Conservation (phyloP, 164 flowering plant species). For the Aristolochia contorta region DNA sequence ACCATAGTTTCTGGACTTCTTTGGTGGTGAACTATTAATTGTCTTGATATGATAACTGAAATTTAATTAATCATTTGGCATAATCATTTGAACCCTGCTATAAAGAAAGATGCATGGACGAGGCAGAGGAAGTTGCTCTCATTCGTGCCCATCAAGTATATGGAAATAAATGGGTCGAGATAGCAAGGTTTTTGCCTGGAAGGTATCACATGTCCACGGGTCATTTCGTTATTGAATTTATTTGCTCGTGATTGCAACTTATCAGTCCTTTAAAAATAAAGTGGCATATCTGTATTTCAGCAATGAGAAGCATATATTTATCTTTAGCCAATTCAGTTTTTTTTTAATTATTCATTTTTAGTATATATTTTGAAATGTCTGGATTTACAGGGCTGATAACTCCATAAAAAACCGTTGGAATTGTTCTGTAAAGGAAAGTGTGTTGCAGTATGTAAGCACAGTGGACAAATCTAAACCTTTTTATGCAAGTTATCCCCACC, state of each 20-base stretch:
- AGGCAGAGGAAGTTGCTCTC: conserved; percentile 40
- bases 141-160: conserved; percentile 22
- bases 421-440: conserved; percentile 21
- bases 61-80: conserved; percentile 35
- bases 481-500: too few species aligned
- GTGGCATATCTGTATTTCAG: background rate
- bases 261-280: background rate
- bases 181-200: conserved; percentile 51
- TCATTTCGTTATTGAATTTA: too few species aligned
- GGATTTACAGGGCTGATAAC: conserved; percentile 36
- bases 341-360: background rate
- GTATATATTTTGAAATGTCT: background rate
- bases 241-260: too few species aligned
- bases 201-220: conserved; percentile 25
- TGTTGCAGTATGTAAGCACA: too few species aligned
- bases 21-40: too few species aligned
- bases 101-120: conserved; percentile 51
- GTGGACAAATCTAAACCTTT: too few species aligned
- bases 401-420: conserved; percentile 49
- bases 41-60: too few species aligned
- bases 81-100: conserved; percentile 54
- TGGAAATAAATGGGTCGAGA: conserved; percentile 71
- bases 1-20: too few species aligned
- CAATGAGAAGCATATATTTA: background rate
- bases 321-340: background rate